phyloP scores from a whole-genome alignment of 1,284 basidiomycete genomes.

The Moniliella sp. region DNA sequence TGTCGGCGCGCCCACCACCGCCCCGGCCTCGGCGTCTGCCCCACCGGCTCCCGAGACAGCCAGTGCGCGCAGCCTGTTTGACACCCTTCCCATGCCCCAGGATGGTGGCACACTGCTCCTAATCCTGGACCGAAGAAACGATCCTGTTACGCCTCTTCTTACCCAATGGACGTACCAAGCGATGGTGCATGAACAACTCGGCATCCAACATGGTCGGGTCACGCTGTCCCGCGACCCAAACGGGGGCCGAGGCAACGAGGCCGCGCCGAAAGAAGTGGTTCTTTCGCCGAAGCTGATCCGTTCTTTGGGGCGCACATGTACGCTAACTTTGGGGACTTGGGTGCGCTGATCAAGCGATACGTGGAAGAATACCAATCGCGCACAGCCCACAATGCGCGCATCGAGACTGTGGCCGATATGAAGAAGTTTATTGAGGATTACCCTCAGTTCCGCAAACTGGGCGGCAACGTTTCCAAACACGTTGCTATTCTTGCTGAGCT shows the following conservation, averaged over 20 bases:
- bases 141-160: constrained; percentile 88
- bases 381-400: constrained; percentile 53
- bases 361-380: constrained; percentile 74
- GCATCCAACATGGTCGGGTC: constrained; percentile 81
- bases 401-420: constrained; percentile 74
- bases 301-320: constrained; percentile 83
- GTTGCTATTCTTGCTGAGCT: constrained; percentile 89
- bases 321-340: constrained; percentile 87
- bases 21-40: too few species aligned
- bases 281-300: constrained; percentile 68
- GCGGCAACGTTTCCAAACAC: constrained; percentile 94
- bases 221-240: too few species aligned
- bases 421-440: constrained; percentile 76
- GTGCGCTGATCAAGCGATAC: constrained; percentile 72
- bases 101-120: too few species aligned
- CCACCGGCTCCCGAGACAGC: too few species aligned
- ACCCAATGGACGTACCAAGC: constrained; percentile 99
- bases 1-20: too few species aligned
- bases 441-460: constrained; percentile 83
- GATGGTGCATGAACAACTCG: constrained; percentile 90
- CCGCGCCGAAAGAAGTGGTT: constrained; percentile 90
- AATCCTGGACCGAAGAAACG: constrained; percentile 64
- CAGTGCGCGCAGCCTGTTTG: constrained; percentile 37
- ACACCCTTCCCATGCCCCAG: too few species aligned
- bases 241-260: too few species aligned